Base-by-base conservation (phyloP, 441 rosid genomes). In the Hypseocharis bilobata region DNA sequence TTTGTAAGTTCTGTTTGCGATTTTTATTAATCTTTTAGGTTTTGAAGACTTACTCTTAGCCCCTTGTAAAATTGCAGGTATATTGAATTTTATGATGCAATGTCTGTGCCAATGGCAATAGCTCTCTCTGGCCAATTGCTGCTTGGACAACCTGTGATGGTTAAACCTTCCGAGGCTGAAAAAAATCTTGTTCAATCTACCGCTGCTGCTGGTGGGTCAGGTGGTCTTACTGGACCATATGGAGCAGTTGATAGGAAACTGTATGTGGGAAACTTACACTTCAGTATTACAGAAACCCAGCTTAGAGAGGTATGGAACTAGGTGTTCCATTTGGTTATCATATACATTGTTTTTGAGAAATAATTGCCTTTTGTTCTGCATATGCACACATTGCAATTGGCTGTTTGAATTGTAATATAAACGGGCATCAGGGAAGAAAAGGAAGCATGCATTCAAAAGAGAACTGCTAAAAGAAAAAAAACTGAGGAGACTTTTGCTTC, bases 111-210 rank as follows among this genome's bases (percentile, higher is more conserved):
- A 40, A 86, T 87, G 94, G 97, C 94, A 22, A 89, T 91, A 78
- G 94, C 96, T 27, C 76, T 87, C 60, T 89, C 92, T 67, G 96
- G 96, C 65, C 97, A 91, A 38, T 79, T 79, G 22, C 84, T 91
- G 54, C 84, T 88, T 72, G 96, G 97, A 70, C 94, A 88, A 77
- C 96, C 91, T 66, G 97, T 88, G 62, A 91, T 88, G 96, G 96
- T 91, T 68, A 91, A 91, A 77, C 96, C 97, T 72, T 91, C 97
- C 10, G 97, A 91, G 83, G 97, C 97, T 73, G 96, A 91, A 80
- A 91, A 91, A 86, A 91, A 91, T 72, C 81, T 91, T 73, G 88
- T 84, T 72, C 97, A 88, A 69, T 81, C 96, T 66, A 91, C 69
- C 23, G 74, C 92, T 40, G 34, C 86, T 63, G 57, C 77, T 28